These are phyloP conservation scores for Echeveria elegans DNA, from an alignment of 164 flowering plant species.

Conservation along the genomic window DNA sequence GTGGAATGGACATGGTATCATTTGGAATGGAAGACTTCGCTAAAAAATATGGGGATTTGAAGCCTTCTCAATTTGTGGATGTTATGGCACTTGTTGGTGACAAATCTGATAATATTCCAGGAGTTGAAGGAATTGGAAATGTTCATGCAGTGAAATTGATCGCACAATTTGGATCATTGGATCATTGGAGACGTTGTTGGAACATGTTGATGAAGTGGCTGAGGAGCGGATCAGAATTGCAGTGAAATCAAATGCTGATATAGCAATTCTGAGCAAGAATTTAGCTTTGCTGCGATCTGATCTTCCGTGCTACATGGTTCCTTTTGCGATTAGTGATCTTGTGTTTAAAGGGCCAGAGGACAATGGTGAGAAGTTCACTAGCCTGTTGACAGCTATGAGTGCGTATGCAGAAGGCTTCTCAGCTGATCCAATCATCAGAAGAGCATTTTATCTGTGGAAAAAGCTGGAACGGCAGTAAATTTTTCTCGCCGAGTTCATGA, in stretches of 20 bases:
- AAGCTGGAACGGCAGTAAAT: slow-evolving; percentile 34
- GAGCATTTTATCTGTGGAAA: slow-evolving; percentile 64
- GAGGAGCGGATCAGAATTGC: slow-evolving; percentile 50
- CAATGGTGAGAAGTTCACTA: slow-evolving; percentile 71
- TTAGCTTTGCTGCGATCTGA: slow-evolving; percentile 83
- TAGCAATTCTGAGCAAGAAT: slow-evolving; percentile 77
- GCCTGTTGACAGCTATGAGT: slow-evolving; percentile 73
- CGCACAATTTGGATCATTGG: slow-evolving; percentile 81
- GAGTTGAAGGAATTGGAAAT: slow-evolving; percentile 81
- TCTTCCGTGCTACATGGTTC: slow-evolving; percentile 91
- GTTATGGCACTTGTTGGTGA: slow-evolving; percentile 75
- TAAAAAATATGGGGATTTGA: slow-evolving; percentile 54
- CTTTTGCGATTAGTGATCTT: slow-evolving; percentile 56
- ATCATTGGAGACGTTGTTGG: slow-evolving; percentile 72
- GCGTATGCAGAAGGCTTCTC: slow-evolving; percentile 97
- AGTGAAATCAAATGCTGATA: slow-evolving; percentile 49
- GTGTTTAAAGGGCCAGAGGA: slow-evolving; percentile 73
- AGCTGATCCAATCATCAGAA: slow-evolving; percentile 69
- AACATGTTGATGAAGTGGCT: slow-evolving; percentile 58
- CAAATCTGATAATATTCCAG: slow-evolving; percentile 86
- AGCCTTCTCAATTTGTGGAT: slow-evolving; percentile 90
- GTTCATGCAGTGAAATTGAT: slow-evolving; percentile 70
- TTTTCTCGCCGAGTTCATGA: not conserved
- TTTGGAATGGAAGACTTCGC: slow-evolving; percentile 91
- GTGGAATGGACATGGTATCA: slow-evolving; percentile 85